Conservation (phyloP, 352 stramenopile genomes). For the Pythium utonaiense region DNA sequence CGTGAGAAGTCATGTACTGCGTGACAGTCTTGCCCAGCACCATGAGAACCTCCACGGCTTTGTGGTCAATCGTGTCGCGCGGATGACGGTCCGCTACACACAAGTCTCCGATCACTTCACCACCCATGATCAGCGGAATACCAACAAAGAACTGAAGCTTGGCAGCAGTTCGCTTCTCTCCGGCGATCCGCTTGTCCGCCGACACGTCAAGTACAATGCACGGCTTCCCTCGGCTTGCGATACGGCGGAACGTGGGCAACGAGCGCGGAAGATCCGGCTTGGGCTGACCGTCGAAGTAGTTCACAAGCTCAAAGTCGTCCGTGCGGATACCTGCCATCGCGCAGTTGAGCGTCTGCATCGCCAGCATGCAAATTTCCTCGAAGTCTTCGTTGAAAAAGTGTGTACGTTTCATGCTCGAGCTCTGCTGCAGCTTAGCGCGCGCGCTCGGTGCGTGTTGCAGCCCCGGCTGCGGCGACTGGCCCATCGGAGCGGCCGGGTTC, state of each 20-base stretch:
- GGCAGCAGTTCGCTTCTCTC: conserved; percentile 77
- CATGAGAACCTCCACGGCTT: conserved; percentile 82
- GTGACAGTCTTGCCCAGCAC: conserved; percentile 86
- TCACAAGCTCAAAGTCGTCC: conserved; percentile 84
- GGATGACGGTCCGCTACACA: conserved; percentile 80
- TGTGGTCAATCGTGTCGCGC: conserved; percentile 78
- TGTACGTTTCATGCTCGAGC: conserved; percentile 39
- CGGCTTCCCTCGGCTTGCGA: conserved; percentile 81
- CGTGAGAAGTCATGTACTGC: conserved; percentile 85
- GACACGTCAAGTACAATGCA: conserved; percentile 87
- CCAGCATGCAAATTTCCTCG: conserved; percentile 84
- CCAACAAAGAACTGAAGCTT: conserved; percentile 89
- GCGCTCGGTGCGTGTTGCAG: conserved; percentile 16
- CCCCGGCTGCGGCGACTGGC: neutral
- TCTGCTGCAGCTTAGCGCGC: neutral
- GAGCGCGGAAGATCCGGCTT: conserved; percentile 59
- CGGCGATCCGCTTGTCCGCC: conserved; percentile 84
- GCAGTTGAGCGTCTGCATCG: conserved; percentile 84
- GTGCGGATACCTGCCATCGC: conserved; percentile 86
- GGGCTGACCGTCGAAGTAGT: conserved; percentile 64
- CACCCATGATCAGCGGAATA: conserved; percentile 79
- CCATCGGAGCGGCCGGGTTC: conserved; percentile 5
- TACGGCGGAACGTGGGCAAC: conserved; percentile 81
- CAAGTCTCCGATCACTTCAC: conserved; percentile 82
- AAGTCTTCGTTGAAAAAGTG: conserved; percentile 89